Percentiles rank a stretch among this genome's conserved stretches.
These are phyloP conservation scores for Crithidia thermophila DNA, from an alignment of 208 protist genomes.

Conservation along the genomic window DNA sequence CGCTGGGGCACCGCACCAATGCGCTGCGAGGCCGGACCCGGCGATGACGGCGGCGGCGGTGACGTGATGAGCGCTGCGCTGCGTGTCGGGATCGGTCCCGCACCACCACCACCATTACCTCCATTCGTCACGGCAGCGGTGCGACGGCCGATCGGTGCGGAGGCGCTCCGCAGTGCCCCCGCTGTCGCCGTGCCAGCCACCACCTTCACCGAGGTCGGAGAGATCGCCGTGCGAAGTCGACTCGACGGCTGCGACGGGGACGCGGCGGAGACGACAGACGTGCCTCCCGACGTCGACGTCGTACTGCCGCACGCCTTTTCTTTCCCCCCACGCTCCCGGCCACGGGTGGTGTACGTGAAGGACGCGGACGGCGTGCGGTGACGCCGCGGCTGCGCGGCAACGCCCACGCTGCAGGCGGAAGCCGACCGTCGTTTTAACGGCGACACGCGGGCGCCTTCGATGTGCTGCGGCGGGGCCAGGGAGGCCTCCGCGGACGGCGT, in stretches of 20 bases:
- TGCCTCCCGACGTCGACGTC: too few species aligned
- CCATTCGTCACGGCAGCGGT: not conserved
- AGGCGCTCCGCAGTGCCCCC: not conserved
- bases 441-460: not conserved
- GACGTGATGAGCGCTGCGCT: too few species aligned
- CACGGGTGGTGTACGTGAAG: constrained; percentile 15
- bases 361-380: constrained; percentile 7
- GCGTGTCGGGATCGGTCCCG: too few species aligned
- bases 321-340: not conserved
- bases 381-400: not conserved
- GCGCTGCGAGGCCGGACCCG: too few species aligned
- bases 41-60: too few species aligned
- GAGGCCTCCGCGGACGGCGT: constrained; percentile 1
- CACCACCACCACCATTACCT: not conserved
- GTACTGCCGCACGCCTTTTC: too few species aligned
- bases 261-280: not conserved
- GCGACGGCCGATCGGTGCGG: not conserved
- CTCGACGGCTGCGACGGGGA: too few species aligned
- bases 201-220: not conserved
- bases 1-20: too few species aligned
- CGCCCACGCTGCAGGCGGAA: not conserved
- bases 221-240: not conserved
- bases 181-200: not conserved
- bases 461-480: not conserved
- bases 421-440: constrained; percentile 11